phyloP scores from a whole-genome alignment of 2,329 filamentous ascomycete genomes.

The Aquanectria penicillioides region DNA sequence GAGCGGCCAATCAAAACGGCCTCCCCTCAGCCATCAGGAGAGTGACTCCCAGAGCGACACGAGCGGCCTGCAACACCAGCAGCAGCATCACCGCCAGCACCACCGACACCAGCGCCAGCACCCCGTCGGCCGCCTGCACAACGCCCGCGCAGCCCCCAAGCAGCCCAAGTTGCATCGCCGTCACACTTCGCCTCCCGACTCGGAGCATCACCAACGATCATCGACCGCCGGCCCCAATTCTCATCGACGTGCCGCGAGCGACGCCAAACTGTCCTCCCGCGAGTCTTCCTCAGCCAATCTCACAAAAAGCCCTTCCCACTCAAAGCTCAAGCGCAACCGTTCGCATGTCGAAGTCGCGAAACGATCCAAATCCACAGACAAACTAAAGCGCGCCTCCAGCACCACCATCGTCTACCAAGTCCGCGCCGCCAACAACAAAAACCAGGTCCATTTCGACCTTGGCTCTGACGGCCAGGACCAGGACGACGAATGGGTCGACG shows the following conservation, averaged over 20 bases:
- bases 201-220: conserved; percentile 31
- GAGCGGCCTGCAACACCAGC: conserved; percentile 42
- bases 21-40: conserved; percentile 50
- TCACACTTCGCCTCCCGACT: conserved; percentile 51
- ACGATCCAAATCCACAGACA: conserved; percentile 60
- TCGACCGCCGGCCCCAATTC: conserved; percentile 35
- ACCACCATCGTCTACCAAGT: conserved; percentile 59
- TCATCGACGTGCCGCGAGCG: conserved; percentile 62
- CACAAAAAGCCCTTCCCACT: conserved; percentile 65
- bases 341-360: conserved; percentile 67
- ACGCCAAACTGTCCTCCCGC: conserved; percentile 58
- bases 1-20: conserved; percentile 66
- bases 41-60: conserved; percentile 48
- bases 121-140: conserved; percentile 54
- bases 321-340: conserved; percentile 68
- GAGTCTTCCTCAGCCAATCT: conserved; percentile 56
- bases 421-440: conserved; percentile 55
- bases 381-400: conserved; percentile 63
- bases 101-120: conserved; percentile 49
- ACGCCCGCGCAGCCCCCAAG: conserved; percentile 61
- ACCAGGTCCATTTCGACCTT: conserved; percentile 71
- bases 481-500: conserved; percentile 74
- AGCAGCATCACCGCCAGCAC: conserved; percentile 42
- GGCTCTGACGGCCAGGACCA: conserved; percentile 59
- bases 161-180: conserved; percentile 58